phyloP scores from a whole-genome alignment of 495 filamentous ascomycete genomes.

The Podospora fimiseda region DNA sequence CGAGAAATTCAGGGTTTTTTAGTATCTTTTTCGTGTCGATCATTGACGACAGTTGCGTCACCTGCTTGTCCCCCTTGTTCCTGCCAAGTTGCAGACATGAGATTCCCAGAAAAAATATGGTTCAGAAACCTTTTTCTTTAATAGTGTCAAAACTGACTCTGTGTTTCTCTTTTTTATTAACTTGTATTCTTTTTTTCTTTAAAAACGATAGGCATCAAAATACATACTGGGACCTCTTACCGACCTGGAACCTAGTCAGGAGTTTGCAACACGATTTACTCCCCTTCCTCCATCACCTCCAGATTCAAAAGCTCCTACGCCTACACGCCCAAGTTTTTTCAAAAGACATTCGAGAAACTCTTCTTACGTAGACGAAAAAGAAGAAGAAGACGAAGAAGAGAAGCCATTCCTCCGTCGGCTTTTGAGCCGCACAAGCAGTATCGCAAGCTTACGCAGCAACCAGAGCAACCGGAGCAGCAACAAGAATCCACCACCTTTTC shows the following conservation, averaged over 20 bases:
- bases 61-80: neutral
- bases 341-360: slow-evolving; percentile 5
- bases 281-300: slow-evolving; percentile 27
- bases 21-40: neutral
- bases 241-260: slow-evolving; percentile 26
- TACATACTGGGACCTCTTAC: slow-evolving; percentile 52
- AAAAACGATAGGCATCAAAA: slow-evolving; percentile 38
- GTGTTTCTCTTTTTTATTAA: no score
- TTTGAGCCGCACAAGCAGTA: slow-evolving; percentile 17
- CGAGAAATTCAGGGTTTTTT: neutral
- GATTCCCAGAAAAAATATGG: neutral
- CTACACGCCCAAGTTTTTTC: slow-evolving; percentile 7
- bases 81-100: neutral
- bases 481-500: slow-evolving; percentile 10
- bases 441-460: neutral
- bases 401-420: slow-evolving; percentile 16
- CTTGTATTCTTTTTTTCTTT: no score
- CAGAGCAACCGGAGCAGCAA: slow-evolving; percentile 7
- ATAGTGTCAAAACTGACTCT: no score
- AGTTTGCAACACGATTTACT: slow-evolving; percentile 21
- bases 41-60: neutral
- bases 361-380: slow-evolving; percentile 4
- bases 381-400: slow-evolving; percentile 13
- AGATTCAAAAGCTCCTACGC: slow-evolving; percentile 24
- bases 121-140: neutral